Evolutionary conservation across 2,329 filamentous ascomycete species (phyloP).

Genomic region (Biscogniauxia mediterranea): DNA sequence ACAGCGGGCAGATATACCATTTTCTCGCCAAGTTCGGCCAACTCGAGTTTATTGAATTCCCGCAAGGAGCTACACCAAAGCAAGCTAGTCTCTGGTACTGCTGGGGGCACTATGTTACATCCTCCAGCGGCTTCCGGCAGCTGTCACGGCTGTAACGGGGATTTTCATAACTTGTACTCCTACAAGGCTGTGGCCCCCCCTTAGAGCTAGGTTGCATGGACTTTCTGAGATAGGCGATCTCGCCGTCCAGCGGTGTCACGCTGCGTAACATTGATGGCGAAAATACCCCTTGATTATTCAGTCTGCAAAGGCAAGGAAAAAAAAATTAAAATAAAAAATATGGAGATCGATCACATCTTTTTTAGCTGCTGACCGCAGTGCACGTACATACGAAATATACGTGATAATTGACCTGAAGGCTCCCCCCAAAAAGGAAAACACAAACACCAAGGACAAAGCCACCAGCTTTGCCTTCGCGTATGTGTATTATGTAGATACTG

Average conservation of each 20-base stretch:
- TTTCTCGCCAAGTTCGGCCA: slow-evolving; percentile 14
- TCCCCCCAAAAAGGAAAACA: background rate
- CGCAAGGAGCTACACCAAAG: slow-evolving; percentile 22
- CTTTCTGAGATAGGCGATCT: background rate
- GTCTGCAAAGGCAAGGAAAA: background rate
- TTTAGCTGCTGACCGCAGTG: background rate
- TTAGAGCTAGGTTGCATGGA: background rate
- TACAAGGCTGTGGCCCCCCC: background rate
- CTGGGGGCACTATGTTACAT: slow-evolving; percentile 24
- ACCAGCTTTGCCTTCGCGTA: no score
- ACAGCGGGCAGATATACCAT: slow-evolving; percentile 14
- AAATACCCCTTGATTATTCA: background rate
- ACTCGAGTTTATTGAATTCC: slow-evolving; percentile 24
- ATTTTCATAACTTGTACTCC: background rate
- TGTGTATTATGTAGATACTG: no score
- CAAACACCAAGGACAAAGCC: background rate
- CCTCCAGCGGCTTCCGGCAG: slow-evolving; percentile 26
- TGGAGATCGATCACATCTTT: background rate
- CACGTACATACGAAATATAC: background rate
- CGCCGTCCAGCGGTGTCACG: background rate
- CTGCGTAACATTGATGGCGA: background rate
- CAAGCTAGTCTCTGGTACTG: slow-evolving; percentile 16
- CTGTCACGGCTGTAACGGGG: slow-evolving; percentile 20
- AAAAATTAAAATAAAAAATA: background rate
- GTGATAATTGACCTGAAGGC: background rate